A percentile compares a stretch with the other conserved stretches of the same genome.
Conservation (phyloP, 805 yeast species). For the Metschnikowia santaceciliae region DNA sequence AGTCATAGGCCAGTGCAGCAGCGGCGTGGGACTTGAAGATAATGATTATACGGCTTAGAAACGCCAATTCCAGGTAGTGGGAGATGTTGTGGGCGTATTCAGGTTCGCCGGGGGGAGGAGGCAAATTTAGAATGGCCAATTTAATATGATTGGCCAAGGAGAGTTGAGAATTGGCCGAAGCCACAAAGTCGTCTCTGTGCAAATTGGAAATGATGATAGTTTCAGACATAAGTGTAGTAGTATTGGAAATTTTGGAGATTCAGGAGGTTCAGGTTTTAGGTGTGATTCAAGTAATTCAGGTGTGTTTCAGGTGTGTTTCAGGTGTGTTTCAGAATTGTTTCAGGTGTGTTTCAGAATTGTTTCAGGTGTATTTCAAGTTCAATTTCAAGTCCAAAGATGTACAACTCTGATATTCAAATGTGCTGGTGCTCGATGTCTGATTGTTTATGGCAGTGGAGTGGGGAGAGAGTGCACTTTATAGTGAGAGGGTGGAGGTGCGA, state of each 20-base stretch:
- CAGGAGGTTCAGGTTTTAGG: no score
- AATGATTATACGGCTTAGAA: slow-evolving; percentile 33
- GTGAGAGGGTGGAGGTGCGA: no score
- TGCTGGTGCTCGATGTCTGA: no score
- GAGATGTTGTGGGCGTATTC: slow-evolving; percentile 24
- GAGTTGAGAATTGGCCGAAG: slow-evolving; percentile 14
- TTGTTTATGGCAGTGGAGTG: no score
- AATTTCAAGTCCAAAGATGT: no score
- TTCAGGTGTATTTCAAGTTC: no score
- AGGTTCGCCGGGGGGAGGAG: slow-evolving; percentile 7
- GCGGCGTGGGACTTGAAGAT: slow-evolving; percentile 30
- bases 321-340: no score
- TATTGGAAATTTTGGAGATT: background rate
- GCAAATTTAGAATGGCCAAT: slow-evolving; percentile 25
- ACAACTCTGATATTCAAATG: no score
- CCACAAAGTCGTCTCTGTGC: slow-evolving; percentile 27
- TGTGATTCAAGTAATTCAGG: no score
- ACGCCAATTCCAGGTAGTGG: slow-evolving; percentile 39
- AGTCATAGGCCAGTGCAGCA: slow-evolving; percentile 24
- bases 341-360: no score
- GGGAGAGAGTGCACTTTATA: no score
- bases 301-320: no score
- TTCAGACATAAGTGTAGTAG: slow-evolving; percentile 6
- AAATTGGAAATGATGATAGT: slow-evolving; percentile 38
- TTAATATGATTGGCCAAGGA: slow-evolving; percentile 37